phyloP scores from a whole-genome alignment of 371 early-diverging fungal species.

The Rozella allomycis region DNA sequence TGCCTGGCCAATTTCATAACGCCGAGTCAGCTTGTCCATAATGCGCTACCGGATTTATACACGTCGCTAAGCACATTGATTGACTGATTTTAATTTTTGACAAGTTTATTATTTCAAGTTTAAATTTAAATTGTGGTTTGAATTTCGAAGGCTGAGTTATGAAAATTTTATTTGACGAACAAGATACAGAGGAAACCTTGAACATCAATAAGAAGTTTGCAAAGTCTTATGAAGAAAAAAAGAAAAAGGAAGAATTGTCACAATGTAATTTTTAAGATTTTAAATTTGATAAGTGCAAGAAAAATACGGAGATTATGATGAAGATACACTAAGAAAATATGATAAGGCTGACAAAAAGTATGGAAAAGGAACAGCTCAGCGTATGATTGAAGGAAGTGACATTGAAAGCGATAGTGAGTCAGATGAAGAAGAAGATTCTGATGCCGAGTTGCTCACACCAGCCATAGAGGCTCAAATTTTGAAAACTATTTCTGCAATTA shows the following conservation, averaged over 20 bases:
- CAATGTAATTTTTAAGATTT: constrained; percentile 15
- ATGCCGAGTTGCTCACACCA: constrained; percentile 58
- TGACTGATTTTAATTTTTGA: too few species aligned
- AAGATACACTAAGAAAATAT: constrained; percentile 5
- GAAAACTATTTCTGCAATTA: constrained; percentile 60
- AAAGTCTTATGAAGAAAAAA: constrained; percentile 30
- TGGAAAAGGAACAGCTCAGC: constrained; percentile 9
- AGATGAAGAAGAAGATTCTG: constrained; percentile 65
- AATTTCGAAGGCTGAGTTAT: too few species aligned
- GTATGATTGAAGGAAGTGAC: constrained; percentile 5
- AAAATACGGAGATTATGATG: constrained; percentile 20
- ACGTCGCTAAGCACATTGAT: too few species aligned
- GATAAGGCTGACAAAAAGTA: constrained; percentile 1
- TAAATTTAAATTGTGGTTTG: too few species aligned
- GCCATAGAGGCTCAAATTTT: constrained; percentile 76
- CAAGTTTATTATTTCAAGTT: too few species aligned
- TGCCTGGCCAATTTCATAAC: not conserved
- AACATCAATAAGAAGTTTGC: constrained; percentile 38
- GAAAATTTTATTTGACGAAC: constrained; percentile 7
- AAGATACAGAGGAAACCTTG: constrained; percentile 5
- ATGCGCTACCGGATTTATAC: too few species aligned
- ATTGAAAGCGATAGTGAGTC: constrained; percentile 5
- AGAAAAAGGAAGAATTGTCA: constrained; percentile 38
- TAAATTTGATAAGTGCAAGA: constrained; percentile 19
- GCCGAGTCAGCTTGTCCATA: too few species aligned